Percentiles rank a stretch among this genome's conserved stretches.
phyloP scores from a whole-genome alignment of 1,284 basidiomycete genomes.

The Ustilago bromivora region DNA sequence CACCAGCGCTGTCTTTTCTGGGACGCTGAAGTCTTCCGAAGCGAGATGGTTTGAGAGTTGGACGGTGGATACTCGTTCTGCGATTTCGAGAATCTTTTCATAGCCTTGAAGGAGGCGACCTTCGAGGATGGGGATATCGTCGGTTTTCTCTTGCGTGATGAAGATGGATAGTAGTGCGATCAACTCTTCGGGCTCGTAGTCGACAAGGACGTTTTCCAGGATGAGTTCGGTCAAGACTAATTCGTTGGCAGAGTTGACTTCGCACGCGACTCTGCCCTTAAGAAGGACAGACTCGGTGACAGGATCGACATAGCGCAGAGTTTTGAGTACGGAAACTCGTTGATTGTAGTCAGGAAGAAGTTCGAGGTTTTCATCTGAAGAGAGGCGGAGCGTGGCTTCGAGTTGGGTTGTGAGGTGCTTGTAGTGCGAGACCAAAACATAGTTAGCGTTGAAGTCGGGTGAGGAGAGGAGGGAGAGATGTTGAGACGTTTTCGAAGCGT shows the following conservation, averaged over 20 bases:
- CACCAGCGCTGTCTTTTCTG: slow-evolving; percentile 76
- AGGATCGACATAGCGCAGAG: slow-evolving; percentile 73
- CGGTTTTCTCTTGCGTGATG: slow-evolving; percentile 97
- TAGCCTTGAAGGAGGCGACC: slow-evolving; percentile 80
- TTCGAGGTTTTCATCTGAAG: slow-evolving; percentile 89
- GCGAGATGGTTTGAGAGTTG: slow-evolving; percentile 79
- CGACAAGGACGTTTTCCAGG: slow-evolving; percentile 90
- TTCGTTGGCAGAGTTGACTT: slow-evolving; percentile 93
- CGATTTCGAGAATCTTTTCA: slow-evolving; percentile 81
- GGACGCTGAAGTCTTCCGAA: slow-evolving; percentile 54
- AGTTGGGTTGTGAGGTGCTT: slow-evolving; percentile 81
- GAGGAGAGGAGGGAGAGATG: slow-evolving; percentile 29
- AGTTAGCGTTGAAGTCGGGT: slow-evolving; percentile 79
- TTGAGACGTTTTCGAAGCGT: slow-evolving; percentile 69
- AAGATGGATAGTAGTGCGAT: slow-evolving; percentile 97
- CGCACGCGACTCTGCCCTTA: slow-evolving; percentile 97
- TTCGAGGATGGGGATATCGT: slow-evolving; percentile 83
- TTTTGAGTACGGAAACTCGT: slow-evolving; percentile 88
- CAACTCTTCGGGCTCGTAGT: slow-evolving; percentile 92
- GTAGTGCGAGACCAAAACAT: slow-evolving; percentile 79
- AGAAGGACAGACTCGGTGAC: slow-evolving; percentile 90
- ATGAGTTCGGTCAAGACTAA: slow-evolving; percentile 95
- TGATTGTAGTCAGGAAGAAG: slow-evolving; percentile 97
- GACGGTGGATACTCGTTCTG: slow-evolving; percentile 82
- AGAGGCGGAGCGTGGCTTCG: slow-evolving; percentile 68